These are phyloP conservation scores for Microdochium bolleyi DNA, from an alignment of 2,329 filamentous ascomycete species.

Conservation along the genomic window DNA sequence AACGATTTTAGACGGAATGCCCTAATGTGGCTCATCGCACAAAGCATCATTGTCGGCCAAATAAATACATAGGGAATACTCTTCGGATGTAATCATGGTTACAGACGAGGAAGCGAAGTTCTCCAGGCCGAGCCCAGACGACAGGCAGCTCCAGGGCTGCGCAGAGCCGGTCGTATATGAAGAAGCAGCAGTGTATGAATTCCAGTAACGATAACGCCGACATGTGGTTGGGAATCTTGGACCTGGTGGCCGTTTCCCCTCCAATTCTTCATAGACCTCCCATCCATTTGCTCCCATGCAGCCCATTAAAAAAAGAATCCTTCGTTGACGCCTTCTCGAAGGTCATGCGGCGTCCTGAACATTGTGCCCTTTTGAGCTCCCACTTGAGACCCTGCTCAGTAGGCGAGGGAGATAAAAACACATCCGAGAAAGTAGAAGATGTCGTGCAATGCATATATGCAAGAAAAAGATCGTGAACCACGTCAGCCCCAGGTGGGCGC, in stretches of 20 bases:
- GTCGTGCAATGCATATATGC: background rate
- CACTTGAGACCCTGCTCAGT: background rate
- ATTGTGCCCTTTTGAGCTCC: background rate
- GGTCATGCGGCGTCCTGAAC: background rate
- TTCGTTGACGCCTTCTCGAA: background rate
- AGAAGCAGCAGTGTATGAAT: background rate
- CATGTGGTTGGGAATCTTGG: background rate
- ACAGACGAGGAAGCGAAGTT: too few relatives aligned
- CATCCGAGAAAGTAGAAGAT: background rate
- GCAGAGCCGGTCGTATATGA: background rate
- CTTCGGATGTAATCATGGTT: too few relatives aligned
- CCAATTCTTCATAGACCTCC: background rate
- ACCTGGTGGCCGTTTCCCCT: background rate
- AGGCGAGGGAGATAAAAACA: background rate
- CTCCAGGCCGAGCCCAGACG: too few relatives aligned
- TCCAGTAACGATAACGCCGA: background rate
- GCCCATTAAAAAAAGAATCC: background rate
- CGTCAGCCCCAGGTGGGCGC: background rate
- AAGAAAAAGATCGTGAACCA: background rate
- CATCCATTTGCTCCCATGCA: background rate
- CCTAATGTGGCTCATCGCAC: too few relatives aligned
- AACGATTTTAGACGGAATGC: too few relatives aligned
- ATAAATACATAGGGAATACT: too few relatives aligned
- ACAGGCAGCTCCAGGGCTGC: too few relatives aligned
- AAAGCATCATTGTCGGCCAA: too few relatives aligned